These are phyloP conservation scores for Ceratocystis alfenasii DNA, from an alignment of 2,329 filamentous ascomycete genomes.

Conservation along the genomic window DNA sequence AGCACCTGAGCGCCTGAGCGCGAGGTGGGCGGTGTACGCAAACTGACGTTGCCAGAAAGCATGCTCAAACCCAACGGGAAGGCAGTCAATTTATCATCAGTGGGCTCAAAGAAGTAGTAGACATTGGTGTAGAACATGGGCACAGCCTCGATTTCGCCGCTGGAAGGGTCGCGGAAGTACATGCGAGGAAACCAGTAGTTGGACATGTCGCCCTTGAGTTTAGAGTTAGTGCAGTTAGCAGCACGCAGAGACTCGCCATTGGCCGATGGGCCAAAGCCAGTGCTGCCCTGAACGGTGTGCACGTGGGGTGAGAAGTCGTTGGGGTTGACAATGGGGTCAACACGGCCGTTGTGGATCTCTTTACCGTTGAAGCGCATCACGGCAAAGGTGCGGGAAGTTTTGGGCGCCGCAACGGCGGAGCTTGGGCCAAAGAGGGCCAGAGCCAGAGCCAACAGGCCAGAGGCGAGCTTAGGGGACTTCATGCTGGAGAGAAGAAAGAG, in stretches of 20 bases:
- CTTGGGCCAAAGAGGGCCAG: conserved; percentile 12
- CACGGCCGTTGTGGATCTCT: conserved; percentile 47
- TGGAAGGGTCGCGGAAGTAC: conserved; percentile 53
- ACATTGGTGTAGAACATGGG: conserved; percentile 59
- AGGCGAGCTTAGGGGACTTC: conserved; percentile 28
- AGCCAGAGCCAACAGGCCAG: conserved; percentile 22
- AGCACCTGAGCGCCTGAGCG: conserved; percentile 38
- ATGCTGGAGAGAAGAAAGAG: conserved; percentile 25
- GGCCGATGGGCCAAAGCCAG: conserved; percentile 51
- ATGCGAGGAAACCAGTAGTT: conserved; percentile 68
- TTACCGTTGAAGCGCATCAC: conserved; percentile 60
- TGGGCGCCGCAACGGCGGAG: conserved; percentile 23
- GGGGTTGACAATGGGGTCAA: conserved; percentile 58
- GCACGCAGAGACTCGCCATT: conserved; percentile 46
- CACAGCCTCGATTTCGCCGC: conserved; percentile 53
- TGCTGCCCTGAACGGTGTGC: conserved; percentile 60
- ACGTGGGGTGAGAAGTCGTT: conserved; percentile 49
- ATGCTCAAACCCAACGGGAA: conserved; percentile 64
- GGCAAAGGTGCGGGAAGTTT: conserved; percentile 44
- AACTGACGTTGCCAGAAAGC: conserved; percentile 50
- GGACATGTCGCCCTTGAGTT: conserved; percentile 54
- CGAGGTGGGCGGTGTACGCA: conserved; percentile 44
- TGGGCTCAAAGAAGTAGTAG: conserved; percentile 62
- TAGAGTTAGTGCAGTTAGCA: conserved; percentile 60
- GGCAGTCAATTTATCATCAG: conserved; percentile 53